phyloP scores from a whole-genome alignment of 805 yeast genomes.

The Vanderwaltozyma tropicalis region DNA sequence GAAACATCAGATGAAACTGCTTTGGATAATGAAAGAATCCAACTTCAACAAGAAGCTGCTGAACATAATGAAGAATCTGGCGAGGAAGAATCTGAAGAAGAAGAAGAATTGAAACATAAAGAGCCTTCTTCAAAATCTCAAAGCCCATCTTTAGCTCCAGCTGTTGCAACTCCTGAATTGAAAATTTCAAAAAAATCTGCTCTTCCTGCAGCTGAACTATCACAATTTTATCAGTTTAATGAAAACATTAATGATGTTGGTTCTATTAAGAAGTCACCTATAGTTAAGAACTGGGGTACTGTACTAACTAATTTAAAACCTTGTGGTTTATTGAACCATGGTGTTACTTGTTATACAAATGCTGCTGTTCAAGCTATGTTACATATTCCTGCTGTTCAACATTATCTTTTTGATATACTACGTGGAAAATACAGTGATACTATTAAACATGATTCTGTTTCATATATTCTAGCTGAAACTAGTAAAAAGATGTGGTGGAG shows the following conservation, averaged over 20 bases:
- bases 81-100: constrained; percentile 23
- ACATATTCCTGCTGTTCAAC: constrained; percentile 85
- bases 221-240: constrained; percentile 46
- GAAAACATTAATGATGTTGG: constrained; percentile 55
- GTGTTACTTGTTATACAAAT: constrained; percentile 95
- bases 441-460: constrained; percentile 48
- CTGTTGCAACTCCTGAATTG: neutral
- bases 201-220: constrained; percentile 35
- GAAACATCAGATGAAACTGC: constrained; percentile 15
- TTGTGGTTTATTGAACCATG: constrained; percentile 75
- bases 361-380: constrained; percentile 86
- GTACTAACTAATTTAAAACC: constrained; percentile 38
- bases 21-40: no score
- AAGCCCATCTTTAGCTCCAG: neutral
- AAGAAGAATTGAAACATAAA: constrained; percentile 1
- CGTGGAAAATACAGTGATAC: constrained; percentile 39
- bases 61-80: constrained; percentile 16
- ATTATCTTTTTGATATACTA: constrained; percentile 61
- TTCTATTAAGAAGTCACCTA: constrained; percentile 45
- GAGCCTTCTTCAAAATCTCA: neutral
- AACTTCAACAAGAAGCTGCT: constrained; percentile 15
- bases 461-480: constrained; percentile 58
- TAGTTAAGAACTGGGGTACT: constrained; percentile 62
- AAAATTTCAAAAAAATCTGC: neutral
- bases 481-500: constrained; percentile 60